These are phyloP conservation scores for Coemansia sp. DNA, from an alignment of 192 early-diverging fungal genomes.

Conservation along the genomic window DNA sequence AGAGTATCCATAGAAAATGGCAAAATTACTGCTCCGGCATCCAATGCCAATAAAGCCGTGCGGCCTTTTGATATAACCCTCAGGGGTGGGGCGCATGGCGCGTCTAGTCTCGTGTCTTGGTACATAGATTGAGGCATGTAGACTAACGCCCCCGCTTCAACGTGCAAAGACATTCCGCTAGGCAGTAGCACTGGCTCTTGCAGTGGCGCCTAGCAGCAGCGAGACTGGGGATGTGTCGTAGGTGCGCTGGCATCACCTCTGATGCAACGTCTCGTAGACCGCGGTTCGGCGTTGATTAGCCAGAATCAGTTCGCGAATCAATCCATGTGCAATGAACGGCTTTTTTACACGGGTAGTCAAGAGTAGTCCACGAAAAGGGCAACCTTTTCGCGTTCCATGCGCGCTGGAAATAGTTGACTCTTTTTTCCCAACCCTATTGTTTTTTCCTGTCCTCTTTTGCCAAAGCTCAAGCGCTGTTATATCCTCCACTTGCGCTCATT, in stretches of 20 bases:
- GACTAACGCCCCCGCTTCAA: neutral
- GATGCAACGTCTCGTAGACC: neutral
- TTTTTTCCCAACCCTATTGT: neutral
- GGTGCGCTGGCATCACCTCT: neutral
- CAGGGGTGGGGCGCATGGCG: neutral
- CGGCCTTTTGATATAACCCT: neutral
- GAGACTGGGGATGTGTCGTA: neutral
- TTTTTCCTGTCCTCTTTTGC: neutral
- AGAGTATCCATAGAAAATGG: neutral
- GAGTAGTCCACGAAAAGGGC: neutral
- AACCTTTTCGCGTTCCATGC: neutral
- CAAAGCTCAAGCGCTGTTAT: neutral
- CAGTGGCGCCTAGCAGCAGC: neutral
- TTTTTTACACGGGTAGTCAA: neutral
- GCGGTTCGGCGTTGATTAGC: neutral
- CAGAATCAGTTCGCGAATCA: neutral
- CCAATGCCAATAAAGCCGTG: conserved; percentile 1
- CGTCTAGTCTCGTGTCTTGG: neutral
- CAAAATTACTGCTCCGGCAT: conserved; percentile 4
- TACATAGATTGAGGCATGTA: neutral
- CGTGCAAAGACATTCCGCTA: neutral
- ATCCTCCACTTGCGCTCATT: neutral
- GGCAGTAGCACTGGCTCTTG: neutral
- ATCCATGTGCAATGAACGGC: neutral
- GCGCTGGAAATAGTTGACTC: neutral